Evolutionary conservation across 176 grass and related monocot genomes (phyloP).

Genomic region (Aegilops longissima): DNA sequence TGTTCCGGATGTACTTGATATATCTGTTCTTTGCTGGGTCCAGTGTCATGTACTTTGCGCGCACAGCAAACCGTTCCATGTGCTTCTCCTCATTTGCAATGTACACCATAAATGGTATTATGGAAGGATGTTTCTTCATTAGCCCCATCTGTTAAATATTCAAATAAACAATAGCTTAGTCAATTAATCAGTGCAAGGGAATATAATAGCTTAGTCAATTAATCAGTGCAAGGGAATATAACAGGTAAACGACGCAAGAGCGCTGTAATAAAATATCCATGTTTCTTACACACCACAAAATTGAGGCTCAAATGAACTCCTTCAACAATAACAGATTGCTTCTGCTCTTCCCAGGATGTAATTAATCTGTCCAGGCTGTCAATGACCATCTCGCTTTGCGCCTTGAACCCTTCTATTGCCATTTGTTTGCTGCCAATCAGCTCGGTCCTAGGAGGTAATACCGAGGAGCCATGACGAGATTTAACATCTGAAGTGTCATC

Average conservation of each 20-base stretch:
- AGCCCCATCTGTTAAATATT: constrained; percentile 79
- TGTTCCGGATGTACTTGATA: constrained; percentile 91
- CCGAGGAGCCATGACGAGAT: constrained; percentile 30
- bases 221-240: constrained; percentile 12
- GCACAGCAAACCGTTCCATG: constrained; percentile 89
- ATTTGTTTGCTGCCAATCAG: constrained; percentile 74
- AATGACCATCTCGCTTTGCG: constrained; percentile 95
- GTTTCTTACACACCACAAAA: constrained; percentile 71
- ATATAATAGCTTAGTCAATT: constrained; percentile 30
- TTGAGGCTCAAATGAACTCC: constrained; percentile 98
- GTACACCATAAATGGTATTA: constrained; percentile 98
- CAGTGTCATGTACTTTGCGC: constrained; percentile 97
- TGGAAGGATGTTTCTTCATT: constrained; percentile 98
- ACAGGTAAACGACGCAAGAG: constrained; percentile 7
- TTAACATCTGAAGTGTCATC: constrained; percentile 52
- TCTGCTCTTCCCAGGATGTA: constrained; percentile 92
- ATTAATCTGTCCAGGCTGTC: constrained; percentile 94
- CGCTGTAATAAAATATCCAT: background rate
- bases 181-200: constrained; percentile 19
- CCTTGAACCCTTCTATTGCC: constrained; percentile 95
- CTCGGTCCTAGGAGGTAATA: constrained; percentile 45
- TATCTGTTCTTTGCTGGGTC: constrained; percentile 95
- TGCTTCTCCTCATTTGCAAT: constrained; percentile 96
- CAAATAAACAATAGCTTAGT: constrained; percentile 20
- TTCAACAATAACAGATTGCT: constrained; percentile 94